Evolutionary conservation across 1,284 basidiomycete species (phyloP).

Genomic region (Porogramme epimiltina): DNA sequence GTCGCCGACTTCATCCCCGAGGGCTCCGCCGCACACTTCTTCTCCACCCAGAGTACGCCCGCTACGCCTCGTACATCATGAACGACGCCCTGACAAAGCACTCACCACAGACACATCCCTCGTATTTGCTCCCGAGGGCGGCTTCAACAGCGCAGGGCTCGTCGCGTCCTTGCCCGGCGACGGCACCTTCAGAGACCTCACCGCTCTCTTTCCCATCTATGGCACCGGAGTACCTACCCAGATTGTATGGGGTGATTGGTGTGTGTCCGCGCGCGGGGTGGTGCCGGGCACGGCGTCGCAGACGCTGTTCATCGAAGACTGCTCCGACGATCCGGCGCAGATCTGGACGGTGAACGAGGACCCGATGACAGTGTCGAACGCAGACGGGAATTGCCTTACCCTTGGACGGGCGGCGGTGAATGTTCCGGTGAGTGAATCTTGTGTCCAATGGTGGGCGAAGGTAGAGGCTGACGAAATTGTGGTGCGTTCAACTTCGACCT

Average conservation of each 20-base stretch:
- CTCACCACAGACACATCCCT: slow-evolving; percentile 10
- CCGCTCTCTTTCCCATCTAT: slow-evolving; percentile 6
- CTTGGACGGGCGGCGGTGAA: slow-evolving; percentile 11
- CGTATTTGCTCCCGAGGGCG: slow-evolving; percentile 9
- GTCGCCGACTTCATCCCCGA: slow-evolving; percentile 13
- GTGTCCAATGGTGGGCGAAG: neutral
- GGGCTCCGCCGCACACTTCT: slow-evolving; percentile 15
- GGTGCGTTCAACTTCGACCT: too few species aligned
- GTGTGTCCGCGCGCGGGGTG: slow-evolving; percentile 15
- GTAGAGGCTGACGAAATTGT: neutral
- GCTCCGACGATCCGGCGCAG: slow-evolving; percentile 4
- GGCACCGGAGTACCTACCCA: slow-evolving; percentile 12
- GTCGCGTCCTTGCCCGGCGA: slow-evolving; percentile 7
- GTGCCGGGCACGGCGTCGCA: slow-evolving; percentile 9
- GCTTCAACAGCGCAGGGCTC: neutral
- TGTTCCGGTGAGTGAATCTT: slow-evolving; percentile 12
- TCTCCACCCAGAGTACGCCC: slow-evolving; percentile 15
- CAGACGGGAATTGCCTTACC: slow-evolving; percentile 18
- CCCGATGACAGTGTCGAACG: slow-evolving; percentile 17
- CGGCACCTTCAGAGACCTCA: slow-evolving; percentile 11
- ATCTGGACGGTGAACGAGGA: slow-evolving; percentile 7
- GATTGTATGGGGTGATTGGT: slow-evolving; percentile 13
- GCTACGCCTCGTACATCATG: neutral
- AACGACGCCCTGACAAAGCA: neutral
- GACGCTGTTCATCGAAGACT: slow-evolving; percentile 11